A percentile compares a stretch with the other conserved stretches of the same genome.
phyloP scores from a whole-genome alignment of 371 early-diverging fungal genomes.

The Mortierella sp. region DNA sequence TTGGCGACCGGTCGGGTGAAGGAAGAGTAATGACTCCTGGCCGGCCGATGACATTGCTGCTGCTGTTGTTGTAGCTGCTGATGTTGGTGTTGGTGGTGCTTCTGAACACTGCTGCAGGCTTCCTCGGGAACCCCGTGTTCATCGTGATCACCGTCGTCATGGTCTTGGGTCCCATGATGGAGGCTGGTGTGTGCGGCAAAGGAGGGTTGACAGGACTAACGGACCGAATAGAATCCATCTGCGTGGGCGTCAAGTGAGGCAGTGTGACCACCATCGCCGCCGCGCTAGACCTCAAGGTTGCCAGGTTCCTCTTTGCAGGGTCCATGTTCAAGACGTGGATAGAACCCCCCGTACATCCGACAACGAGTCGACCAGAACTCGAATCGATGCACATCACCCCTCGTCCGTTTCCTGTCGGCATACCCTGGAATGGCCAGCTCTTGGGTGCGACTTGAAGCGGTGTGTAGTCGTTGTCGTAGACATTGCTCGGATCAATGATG shows the following conservation, averaged over 20 bases:
- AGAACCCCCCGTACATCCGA: slow-evolving; percentile 49
- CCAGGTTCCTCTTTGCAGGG: slow-evolving; percentile 18
- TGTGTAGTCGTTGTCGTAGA: slow-evolving; percentile 20
- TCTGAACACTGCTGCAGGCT: not conserved
- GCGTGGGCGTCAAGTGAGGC: slow-evolving; percentile 28
- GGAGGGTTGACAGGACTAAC: slow-evolving; percentile 16
- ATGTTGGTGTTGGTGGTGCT: not conserved
- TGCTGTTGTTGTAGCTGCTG: no score
- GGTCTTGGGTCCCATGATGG: not conserved
- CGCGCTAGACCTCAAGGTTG: not conserved
- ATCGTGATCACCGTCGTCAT: not conserved
- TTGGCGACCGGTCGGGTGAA: slow-evolving; percentile 15
- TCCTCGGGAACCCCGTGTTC: not conserved
- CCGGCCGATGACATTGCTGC: not conserved
- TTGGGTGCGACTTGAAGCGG: slow-evolving; percentile 33
- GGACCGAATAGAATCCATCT: slow-evolving; percentile 25
- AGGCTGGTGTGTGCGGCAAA: not conserved
- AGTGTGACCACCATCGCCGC: slow-evolving; percentile 10
- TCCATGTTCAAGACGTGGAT: slow-evolving; percentile 48
- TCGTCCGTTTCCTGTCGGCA: slow-evolving; percentile 33
- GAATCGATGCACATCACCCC: slow-evolving; percentile 51
- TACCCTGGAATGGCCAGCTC: slow-evolving; percentile 21
- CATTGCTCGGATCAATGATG: slow-evolving; percentile 58
- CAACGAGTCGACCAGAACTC: slow-evolving; percentile 24
- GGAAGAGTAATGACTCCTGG: not conserved